Percentiles rank a stretch among this genome's conserved stretches.
Conservation (phyloP, 2,329 filamentous ascomycete genomes). For the Fusarium incarnatum region DNA sequence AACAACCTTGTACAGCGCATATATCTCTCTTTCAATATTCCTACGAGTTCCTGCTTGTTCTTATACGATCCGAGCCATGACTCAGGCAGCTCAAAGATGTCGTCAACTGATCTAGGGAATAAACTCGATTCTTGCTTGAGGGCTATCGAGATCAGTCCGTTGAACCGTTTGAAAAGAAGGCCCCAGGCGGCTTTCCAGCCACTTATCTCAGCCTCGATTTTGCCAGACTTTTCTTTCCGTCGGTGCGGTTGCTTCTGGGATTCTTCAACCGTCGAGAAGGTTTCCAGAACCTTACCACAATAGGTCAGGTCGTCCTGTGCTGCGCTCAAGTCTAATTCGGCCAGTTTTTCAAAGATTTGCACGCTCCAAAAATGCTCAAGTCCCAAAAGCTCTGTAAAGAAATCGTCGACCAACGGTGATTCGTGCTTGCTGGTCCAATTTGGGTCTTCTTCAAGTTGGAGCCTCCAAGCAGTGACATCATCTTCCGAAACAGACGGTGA, state of each 20-base stretch:
- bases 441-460: conserved; percentile 4
- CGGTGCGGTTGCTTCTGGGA: not conserved
- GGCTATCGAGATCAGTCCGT: not conserved
- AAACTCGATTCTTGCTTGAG: not conserved
- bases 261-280: not conserved
- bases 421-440: conserved; percentile 1
- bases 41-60: not conserved
- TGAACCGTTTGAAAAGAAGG: conserved; percentile 9
- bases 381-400: not conserved
- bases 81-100: conserved; percentile 12
- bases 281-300: not conserved
- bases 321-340: not conserved
- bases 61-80: not conserved
- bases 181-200: conserved; percentile 1
- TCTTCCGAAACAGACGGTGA: not conserved
- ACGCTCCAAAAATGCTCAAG: conserved; percentile 3
- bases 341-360: not conserved
- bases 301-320: not conserved
- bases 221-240: not conserved
- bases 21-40: not conserved
- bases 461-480: not conserved
- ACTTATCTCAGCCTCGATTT: conserved; percentile 3
- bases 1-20: not conserved
- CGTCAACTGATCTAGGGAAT: not conserved
- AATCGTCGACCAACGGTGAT: conserved; percentile 2